Evolutionary conservation across 345 rosid species (phyloP).

Genomic region (Gossypium bickii): DNA sequence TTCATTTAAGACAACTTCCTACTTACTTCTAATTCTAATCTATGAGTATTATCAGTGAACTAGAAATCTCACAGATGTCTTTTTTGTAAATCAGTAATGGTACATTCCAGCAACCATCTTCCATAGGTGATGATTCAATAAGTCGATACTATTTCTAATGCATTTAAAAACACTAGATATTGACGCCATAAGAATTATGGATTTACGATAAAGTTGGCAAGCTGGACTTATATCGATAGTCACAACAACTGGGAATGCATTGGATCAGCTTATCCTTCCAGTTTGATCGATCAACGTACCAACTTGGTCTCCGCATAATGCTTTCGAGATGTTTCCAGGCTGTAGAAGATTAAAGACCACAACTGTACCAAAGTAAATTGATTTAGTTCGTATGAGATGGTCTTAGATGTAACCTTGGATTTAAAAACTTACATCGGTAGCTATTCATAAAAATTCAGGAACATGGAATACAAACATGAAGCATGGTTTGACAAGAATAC

Average conservation of each 20-base stretch:
- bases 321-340: slow-evolving; percentile 78
- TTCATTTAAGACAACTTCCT: slow-evolving; percentile 6
- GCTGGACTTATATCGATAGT: not conserved
- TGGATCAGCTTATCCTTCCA: slow-evolving; percentile 35
- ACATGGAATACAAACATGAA: not conserved
- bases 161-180: not conserved
- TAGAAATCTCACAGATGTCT: not conserved
- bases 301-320: slow-evolving; percentile 82
- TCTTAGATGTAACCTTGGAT: not conserved
- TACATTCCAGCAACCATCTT: not conserved
- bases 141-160: not conserved
- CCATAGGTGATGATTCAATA: not conserved
- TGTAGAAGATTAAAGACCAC: slow-evolving; percentile 80
- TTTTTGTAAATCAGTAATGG: not conserved
- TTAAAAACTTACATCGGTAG: not conserved
- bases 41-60: slow-evolving; percentile 7
- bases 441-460: not conserved
- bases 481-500: not conserved
- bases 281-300: slow-evolving; percentile 74
- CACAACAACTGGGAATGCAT: slow-evolving; percentile 22
- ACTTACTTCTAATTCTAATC: not conserved
- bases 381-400: not conserved
- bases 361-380: slow-evolving; percentile 37
- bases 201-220: not conserved
- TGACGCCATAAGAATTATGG: not conserved